Evolutionary conservation across 495 filamentous ascomycete species (phyloP).

Genomic region (Oidiodendron maius): DNA sequence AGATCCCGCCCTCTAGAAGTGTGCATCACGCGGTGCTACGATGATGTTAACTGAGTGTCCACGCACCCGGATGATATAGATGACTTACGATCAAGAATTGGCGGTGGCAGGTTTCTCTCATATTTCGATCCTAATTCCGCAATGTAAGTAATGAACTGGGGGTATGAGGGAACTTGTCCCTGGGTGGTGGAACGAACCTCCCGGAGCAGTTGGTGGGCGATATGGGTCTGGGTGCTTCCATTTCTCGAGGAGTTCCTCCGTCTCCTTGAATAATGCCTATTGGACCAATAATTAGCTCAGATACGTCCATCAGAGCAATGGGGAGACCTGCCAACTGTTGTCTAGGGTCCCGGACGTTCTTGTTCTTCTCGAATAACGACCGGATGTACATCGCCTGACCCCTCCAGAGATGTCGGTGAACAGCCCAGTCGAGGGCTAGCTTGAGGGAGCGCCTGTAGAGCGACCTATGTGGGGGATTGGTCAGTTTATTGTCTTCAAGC

Average conservation of each 20-base stretch:
- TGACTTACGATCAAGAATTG: slow-evolving; percentile 70
- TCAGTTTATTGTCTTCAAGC: background rate
- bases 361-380: slow-evolving; percentile 92
- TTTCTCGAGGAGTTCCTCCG: slow-evolving; percentile 78
- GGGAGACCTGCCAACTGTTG: slow-evolving; percentile 66
- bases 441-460: slow-evolving; percentile 92
- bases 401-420: slow-evolving; percentile 86
- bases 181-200: slow-evolving; percentile 76
- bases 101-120: slow-evolving; percentile 84
- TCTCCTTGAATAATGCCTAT: slow-evolving; percentile 75
- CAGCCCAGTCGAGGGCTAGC: slow-evolving; percentile 88
- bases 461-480: slow-evolving; percentile 46
- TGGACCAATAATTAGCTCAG: background rate
- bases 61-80: background rate
- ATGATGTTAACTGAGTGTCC: background rate
- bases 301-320: background rate
- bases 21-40: slow-evolving; percentile 33
- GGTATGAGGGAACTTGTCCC: no score
- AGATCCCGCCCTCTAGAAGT: slow-evolving; percentile 12
- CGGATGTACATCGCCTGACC: slow-evolving; percentile 94
- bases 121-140: slow-evolving; percentile 86
- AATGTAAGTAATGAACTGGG: background rate
- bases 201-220: slow-evolving; percentile 78
- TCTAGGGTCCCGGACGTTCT: slow-evolving; percentile 75
- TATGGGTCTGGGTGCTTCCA: slow-evolving; percentile 99